Percentiles rank a stretch among this genome's conserved stretches.
These are phyloP conservation scores for Eutrema salsugineum DNA, from an alignment of 441 rosid genomes.

Conservation along the genomic window DNA sequence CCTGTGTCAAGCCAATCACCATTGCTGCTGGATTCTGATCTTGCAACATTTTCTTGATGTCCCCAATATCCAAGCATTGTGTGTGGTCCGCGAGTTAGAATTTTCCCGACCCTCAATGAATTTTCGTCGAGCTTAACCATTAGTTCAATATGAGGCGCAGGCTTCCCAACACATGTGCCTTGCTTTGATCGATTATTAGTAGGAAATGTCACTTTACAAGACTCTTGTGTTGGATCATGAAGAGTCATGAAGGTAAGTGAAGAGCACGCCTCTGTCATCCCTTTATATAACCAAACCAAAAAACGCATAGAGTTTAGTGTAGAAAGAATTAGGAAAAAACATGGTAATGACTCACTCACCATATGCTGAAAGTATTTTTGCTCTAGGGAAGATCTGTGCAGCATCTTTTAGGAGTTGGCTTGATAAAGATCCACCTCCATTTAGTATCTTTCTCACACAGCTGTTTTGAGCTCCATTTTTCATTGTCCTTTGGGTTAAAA, in stretches of 20 bases:
- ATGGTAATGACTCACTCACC: constrained; percentile 49
- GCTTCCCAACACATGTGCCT: constrained; percentile 86
- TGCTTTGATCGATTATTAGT: constrained; percentile 23
- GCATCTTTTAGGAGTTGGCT: constrained; percentile 45
- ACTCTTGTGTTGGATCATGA: constrained; percentile 40
- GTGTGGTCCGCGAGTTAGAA: constrained; percentile 82
- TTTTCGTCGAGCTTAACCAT: constrained; percentile 38
- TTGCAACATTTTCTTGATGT: constrained; percentile 22
- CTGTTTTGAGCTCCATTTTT: constrained; percentile 40
- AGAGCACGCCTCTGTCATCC: constrained; percentile 93
- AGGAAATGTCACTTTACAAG: background rate
- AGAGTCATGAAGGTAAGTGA: constrained; percentile 73
- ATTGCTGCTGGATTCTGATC: constrained; percentile 16
- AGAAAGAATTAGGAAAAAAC: background rate
- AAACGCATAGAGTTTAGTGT: background rate
- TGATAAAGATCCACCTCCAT: constrained; percentile 83
- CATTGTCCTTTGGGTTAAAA: constrained; percentile 24
- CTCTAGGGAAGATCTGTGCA: constrained; percentile 47
- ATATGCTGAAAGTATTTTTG: constrained; percentile 76
- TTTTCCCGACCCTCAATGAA: constrained; percentile 50
- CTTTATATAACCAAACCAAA: constrained; percentile 34
- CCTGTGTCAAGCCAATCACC: constrained; percentile 83
- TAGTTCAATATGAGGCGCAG: constrained; percentile 81
- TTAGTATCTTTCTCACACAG: constrained; percentile 57
- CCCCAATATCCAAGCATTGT: constrained; percentile 79